These are phyloP conservation scores for Taphrina flavorubra DNA, from an alignment of 1,139 yeast species.

Conservation along the genomic window DNA sequence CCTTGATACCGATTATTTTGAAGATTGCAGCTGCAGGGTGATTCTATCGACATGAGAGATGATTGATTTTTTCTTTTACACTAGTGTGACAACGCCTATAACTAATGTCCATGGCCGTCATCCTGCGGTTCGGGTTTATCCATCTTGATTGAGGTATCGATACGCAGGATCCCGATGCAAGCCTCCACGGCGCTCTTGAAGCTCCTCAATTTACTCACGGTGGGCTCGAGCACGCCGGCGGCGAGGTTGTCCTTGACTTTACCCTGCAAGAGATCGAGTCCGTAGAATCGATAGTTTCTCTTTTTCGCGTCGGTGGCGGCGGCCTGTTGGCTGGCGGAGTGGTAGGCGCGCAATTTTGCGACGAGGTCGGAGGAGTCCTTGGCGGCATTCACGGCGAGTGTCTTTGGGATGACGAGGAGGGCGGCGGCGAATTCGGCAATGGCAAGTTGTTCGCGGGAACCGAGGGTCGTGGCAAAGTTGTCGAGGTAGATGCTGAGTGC, in stretches of 20 bases:
- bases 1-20: too few species aligned
- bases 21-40: too few species aligned
- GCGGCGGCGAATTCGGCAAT: conserved; percentile 97
- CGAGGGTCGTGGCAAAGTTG: conserved; percentile 93
- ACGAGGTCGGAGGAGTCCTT: conserved; percentile 94
- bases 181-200: conserved; percentile 97
- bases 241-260: conserved; percentile 84
- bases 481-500: conserved; percentile 94
- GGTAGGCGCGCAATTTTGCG: conserved; percentile 94
- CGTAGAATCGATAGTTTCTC: conserved; percentile 84
- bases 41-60: too few species aligned
- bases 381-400: conserved; percentile 96
- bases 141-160: conserved; percentile 97
- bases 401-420: conserved; percentile 89
- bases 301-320: conserved; percentile 80
- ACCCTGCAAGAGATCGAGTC: conserved; percentile 88
- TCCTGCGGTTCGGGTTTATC: conserved; percentile 92
- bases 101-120: conserved; percentile 58
- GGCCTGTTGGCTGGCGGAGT: conserved; percentile 92
- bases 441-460: conserved; percentile 96
- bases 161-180: conserved; percentile 94
- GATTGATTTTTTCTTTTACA: too few species aligned
- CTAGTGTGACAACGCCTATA: not conserved
- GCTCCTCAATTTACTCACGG: conserved; percentile 88
- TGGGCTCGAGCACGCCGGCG: conserved; percentile 93